phyloP scores from a whole-genome alignment of 495 filamentous ascomycete species.

The Collariella sp. region DNA sequence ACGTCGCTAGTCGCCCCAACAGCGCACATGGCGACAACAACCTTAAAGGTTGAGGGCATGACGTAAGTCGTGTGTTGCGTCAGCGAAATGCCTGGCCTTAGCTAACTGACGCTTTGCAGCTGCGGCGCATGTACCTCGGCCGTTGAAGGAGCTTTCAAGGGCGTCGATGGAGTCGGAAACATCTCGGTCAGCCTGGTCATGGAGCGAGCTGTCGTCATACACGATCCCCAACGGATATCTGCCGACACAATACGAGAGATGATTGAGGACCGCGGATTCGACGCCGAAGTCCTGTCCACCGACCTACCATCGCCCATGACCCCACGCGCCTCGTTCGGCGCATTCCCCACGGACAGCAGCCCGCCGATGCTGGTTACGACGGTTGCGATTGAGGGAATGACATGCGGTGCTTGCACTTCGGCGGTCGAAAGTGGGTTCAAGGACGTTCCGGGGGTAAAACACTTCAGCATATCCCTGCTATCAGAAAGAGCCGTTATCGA shows the following conservation, averaged over 20 bases:
- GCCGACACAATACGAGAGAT: constrained; percentile 69
- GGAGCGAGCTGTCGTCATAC: constrained; percentile 81
- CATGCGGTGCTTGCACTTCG: constrained; percentile 90
- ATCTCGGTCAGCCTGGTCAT: constrained; percentile 89
- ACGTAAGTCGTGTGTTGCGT: constrained; percentile 41
- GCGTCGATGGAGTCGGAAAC: constrained; percentile 65
- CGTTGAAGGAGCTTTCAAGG: constrained; percentile 75
- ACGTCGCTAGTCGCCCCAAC: constrained; percentile 27
- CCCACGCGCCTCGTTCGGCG: constrained; percentile 24
- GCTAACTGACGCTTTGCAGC: constrained; percentile 13
- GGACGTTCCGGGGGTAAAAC: constrained; percentile 63
- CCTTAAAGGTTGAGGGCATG: constrained; percentile 83
- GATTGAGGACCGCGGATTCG: constrained; percentile 92
- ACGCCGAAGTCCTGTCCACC: constrained; percentile 80
- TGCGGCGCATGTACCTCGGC: constrained; percentile 82
- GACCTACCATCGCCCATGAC: constrained; percentile 49
- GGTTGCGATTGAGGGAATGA: constrained; percentile 87
- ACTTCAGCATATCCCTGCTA: constrained; percentile 88
- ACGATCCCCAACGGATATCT: constrained; percentile 68
- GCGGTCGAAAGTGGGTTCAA: constrained; percentile 80
- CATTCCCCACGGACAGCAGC: constrained; percentile 26
- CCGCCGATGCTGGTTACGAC: constrained; percentile 56
- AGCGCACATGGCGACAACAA: constrained; percentile 79
- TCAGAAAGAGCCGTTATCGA: constrained; percentile 86
- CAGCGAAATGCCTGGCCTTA: background rate